A percentile compares a stretch with the other conserved stretches of the same genome.
phyloP scores from a whole-genome alignment of 106 monocot genomes.

The Chionographis japonica region DNA sequence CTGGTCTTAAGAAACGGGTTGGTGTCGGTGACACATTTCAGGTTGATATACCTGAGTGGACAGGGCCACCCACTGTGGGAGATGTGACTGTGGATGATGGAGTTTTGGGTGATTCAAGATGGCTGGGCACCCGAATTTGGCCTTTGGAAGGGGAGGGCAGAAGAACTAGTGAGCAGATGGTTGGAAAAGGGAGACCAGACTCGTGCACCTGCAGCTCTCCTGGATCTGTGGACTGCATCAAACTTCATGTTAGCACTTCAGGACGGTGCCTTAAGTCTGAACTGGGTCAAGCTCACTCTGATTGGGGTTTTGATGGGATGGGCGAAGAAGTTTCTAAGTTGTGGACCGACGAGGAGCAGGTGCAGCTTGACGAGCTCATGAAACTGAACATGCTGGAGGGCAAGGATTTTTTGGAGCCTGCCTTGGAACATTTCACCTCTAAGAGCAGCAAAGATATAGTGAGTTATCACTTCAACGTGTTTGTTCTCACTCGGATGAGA shows the following conservation, averaged over 20 bases:
- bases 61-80: slow-evolving; percentile 9
- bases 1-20: slow-evolving; percentile 33
- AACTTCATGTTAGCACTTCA: slow-evolving; percentile 39
- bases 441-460: slow-evolving; percentile 51
- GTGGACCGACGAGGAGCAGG: slow-evolving; percentile 51
- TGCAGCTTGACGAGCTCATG: slow-evolving; percentile 40
- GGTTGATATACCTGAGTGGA: slow-evolving; percentile 59
- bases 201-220: slow-evolving; percentile 41
- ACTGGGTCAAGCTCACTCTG: slow-evolving; percentile 48
- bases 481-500: slow-evolving; percentile 51
- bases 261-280: slow-evolving; percentile 45
- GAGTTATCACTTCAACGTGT: slow-evolving; percentile 76
- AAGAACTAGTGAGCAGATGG: neutral
- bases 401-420: slow-evolving; percentile 43
- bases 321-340: slow-evolving; percentile 61
- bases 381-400: slow-evolving; percentile 23
- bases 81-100: slow-evolving; percentile 9
- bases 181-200: slow-evolving; percentile 36
- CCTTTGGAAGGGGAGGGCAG: slow-evolving; percentile 21
- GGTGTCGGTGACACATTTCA: slow-evolving; percentile 56
- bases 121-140: slow-evolving; percentile 59
- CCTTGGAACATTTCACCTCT: slow-evolving; percentile 34
- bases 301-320: slow-evolving; percentile 63
- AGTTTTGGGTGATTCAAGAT: slow-evolving; percentile 27
- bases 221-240: slow-evolving; percentile 51